These are phyloP conservation scores for Cardamine occulta DNA, from an alignment of 345 rosid genomes.

Conservation along the genomic window DNA sequence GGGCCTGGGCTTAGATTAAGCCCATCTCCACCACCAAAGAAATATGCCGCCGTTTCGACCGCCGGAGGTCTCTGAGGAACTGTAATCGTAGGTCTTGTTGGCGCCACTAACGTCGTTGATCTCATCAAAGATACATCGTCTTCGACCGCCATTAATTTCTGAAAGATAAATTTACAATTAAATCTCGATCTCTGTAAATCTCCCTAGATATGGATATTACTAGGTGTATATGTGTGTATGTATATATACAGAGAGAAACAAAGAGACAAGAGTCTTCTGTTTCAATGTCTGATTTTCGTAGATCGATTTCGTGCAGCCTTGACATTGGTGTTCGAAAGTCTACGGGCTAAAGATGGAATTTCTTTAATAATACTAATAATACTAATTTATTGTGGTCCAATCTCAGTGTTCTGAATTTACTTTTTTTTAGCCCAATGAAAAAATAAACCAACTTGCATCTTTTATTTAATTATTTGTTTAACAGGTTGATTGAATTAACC, in stretches of 20 bases:
- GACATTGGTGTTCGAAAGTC: conserved; percentile 43
- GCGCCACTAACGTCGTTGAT: conserved; percentile 42
- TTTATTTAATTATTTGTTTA: too few species aligned
- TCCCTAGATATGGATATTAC: conserved; percentile 15
- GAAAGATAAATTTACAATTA: background rate
- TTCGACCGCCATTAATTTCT: conserved; percentile 51
- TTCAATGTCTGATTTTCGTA: conserved; percentile 29
- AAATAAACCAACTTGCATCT: conserved; percentile 37
- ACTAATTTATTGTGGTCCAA: conserved; percentile 34
- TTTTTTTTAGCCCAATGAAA: conserved; percentile 10
- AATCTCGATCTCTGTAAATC: background rate
- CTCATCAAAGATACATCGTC: conserved; percentile 46
- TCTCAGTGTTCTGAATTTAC: conserved; percentile 24
- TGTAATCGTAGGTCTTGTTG: conserved; percentile 66
- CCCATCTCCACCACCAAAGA: conserved; percentile 53
- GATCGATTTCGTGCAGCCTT: conserved; percentile 47
- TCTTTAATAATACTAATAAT: conserved; percentile 15
- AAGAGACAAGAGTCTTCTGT: conserved; percentile 45
- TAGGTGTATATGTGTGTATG: background rate
- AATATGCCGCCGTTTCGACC: conserved; percentile 55
- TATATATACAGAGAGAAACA: conserved; percentile 9
- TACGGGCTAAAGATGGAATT: conserved; percentile 36
- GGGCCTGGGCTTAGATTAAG: conserved; percentile 89
- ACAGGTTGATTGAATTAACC: conserved; percentile 20
- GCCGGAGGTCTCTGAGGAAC: conserved; percentile 69